Evolutionary conservation across 805 yeast species (phyloP).

Genomic region (Lipomyces mesembrius): DNA sequence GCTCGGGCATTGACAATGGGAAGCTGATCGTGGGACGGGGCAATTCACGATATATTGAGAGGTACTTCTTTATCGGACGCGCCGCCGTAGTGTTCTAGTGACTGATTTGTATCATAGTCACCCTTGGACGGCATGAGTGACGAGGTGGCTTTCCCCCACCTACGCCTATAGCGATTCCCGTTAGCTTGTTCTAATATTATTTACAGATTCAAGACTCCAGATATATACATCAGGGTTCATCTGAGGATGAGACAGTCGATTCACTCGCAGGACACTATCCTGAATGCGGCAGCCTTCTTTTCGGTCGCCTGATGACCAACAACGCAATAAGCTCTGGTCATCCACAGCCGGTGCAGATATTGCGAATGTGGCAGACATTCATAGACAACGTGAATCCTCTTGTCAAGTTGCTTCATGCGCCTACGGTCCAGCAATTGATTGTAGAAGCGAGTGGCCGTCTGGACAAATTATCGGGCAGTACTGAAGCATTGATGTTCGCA

Average conservation of each 20-base stretch:
- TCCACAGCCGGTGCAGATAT: background rate
- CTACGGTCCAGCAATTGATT: background rate
- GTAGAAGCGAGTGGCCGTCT: background rate
- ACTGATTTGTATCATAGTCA: no score
- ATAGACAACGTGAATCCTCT: background rate
- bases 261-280: background rate
- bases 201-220: no score
- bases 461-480: background rate
- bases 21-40: no score
- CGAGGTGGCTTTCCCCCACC: no score
- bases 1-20: background rate
- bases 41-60: no score
- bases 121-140: no score
- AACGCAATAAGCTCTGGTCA: background rate
- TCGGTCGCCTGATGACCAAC: background rate
- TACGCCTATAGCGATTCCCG: no score
- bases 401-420: background rate
- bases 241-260: background rate
- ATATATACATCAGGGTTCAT: background rate
- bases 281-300: background rate
- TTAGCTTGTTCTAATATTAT: no score
- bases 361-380: background rate
- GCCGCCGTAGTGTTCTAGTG: no score
- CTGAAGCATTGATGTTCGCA: constrained; percentile 1
- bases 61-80: no score